Evolutionary conservation across 23 red algal species (phyloP).

Genomic region (Chondrus crispus): DNA sequence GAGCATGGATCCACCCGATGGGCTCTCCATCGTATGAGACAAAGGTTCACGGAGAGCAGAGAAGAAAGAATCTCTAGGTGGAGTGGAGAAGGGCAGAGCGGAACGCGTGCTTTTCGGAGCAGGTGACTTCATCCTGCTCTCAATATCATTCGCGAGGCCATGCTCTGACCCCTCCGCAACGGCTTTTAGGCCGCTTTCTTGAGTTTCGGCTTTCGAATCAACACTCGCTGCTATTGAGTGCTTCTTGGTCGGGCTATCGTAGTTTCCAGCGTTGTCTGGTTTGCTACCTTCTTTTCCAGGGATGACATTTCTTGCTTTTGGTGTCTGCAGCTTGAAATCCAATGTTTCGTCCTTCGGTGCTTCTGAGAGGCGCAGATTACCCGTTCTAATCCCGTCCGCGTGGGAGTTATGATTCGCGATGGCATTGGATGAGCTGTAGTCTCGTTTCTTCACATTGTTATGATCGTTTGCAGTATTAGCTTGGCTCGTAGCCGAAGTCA

Average conservation of each 20-base stretch:
- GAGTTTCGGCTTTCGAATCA: not conserved
- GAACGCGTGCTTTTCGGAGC: not conserved
- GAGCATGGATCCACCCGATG: slow-evolving; percentile 23
- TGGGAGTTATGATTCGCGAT: too few species aligned
- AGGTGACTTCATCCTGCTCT: slow-evolving; percentile 27
- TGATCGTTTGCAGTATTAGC: too few species aligned
- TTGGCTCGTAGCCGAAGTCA: too few species aligned
- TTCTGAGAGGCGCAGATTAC: too few species aligned
- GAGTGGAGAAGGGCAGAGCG: slow-evolving; percentile 28
- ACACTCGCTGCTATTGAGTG: not conserved
- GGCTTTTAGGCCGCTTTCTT: not conserved
- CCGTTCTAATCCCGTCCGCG: too few species aligned
- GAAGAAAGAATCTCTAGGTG: slow-evolving; percentile 23
- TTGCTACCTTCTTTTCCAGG: not conserved
- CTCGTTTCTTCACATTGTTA: too few species aligned
- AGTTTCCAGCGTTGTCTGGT: not conserved
- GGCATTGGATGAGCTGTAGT: too few species aligned
- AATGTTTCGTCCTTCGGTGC: not conserved
- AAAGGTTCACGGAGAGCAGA: slow-evolving; percentile 18
- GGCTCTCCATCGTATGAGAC: slow-evolving; percentile 17
- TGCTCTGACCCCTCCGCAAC: too few species aligned
- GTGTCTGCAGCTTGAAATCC: slow-evolving; percentile 13
- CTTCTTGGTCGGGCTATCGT: not conserved
- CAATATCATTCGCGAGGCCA: too few species aligned
- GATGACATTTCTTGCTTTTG: not conserved